Evolutionary conservation across 208 protist species (phyloP).

Genomic region (Lotmaria passim): DNA sequence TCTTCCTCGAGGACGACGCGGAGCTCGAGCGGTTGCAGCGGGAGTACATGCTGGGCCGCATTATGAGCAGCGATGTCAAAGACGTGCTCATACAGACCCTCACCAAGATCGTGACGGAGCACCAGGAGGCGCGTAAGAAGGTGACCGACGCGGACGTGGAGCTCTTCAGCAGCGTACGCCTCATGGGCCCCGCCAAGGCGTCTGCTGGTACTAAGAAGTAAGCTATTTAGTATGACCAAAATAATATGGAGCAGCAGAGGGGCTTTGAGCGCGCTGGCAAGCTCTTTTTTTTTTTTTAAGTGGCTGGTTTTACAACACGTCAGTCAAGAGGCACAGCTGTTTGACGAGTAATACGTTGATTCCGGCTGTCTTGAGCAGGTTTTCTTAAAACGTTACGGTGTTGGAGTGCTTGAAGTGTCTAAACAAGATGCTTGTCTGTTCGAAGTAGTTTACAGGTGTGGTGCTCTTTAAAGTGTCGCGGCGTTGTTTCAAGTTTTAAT

Average conservation of each 20-base stretch:
- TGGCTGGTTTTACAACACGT: too few relatives aligned
- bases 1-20: slow-evolving; percentile 98
- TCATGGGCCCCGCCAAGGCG: slow-evolving; percentile 74
- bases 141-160: slow-evolving; percentile 92
- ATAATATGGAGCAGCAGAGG: neutral
- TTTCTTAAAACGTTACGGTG: too few relatives aligned
- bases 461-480: too few relatives aligned
- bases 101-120: slow-evolving; percentile 77
- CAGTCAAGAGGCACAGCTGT: too few relatives aligned
- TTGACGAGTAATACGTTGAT: too few relatives aligned
- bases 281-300: too few relatives aligned
- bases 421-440: too few relatives aligned
- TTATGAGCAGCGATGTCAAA: slow-evolving; percentile 98
- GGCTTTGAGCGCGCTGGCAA: too few relatives aligned
- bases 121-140: slow-evolving; percentile 90
- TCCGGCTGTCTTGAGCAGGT: too few relatives aligned
- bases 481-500: too few relatives aligned
- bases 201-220: slow-evolving; percentile 16
- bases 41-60: slow-evolving; percentile 95
- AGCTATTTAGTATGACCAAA: neutral
- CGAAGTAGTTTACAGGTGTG: too few relatives aligned
- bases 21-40: slow-evolving; percentile 80
- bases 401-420: too few relatives aligned
- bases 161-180: slow-evolving; percentile 63
- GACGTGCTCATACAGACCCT: slow-evolving; percentile 94